These are phyloP conservation scores for Lumnitzera racemosa DNA, from an alignment of 345 rosid genomes.

Conservation along the genomic window DNA sequence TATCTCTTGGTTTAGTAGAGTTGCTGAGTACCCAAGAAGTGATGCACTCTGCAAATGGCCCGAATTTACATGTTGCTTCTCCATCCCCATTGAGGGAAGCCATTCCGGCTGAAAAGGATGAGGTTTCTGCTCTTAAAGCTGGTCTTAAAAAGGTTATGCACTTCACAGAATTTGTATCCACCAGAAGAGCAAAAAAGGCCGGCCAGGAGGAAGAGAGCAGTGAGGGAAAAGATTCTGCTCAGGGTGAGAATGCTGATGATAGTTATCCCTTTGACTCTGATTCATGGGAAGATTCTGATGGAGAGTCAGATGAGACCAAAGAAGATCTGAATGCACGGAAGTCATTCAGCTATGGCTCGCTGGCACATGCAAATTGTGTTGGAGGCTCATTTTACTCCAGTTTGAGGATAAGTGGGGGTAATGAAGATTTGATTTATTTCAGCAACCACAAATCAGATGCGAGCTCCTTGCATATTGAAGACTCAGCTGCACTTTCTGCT, in stretches of 20 bases:
- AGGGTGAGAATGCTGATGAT: conserved; percentile 62
- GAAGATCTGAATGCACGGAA: conserved; percentile 39
- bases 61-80: conserved; percentile 45
- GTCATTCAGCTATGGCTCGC: conserved; percentile 74
- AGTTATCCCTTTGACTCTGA: conserved; percentile 63
- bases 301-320: conserved; percentile 58
- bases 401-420: conserved; percentile 31
- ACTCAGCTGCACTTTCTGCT: conserved; percentile 23
- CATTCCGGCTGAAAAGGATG: conserved; percentile 42
- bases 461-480: conserved; percentile 31
- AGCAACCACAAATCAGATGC: conserved; percentile 59
- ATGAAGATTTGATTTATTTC: conserved; percentile 77
- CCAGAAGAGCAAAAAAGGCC: conserved; percentile 50
- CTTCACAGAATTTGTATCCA: conserved; percentile 62
- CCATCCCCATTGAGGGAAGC: conserved; percentile 50
- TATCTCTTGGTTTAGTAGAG: conserved; percentile 62
- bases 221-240: conserved; percentile 49
- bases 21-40: conserved; percentile 46
- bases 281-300: conserved; percentile 62
- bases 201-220: conserved; percentile 57
- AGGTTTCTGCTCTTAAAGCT: conserved; percentile 76
- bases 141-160: conserved; percentile 81
- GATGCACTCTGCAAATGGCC: conserved; percentile 39
- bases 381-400: conserved; percentile 60
- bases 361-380: conserved; percentile 61